Evolutionary conservation across 345 rosid species (phyloP).

Genomic region (Lumnitzera racemosa): DNA sequence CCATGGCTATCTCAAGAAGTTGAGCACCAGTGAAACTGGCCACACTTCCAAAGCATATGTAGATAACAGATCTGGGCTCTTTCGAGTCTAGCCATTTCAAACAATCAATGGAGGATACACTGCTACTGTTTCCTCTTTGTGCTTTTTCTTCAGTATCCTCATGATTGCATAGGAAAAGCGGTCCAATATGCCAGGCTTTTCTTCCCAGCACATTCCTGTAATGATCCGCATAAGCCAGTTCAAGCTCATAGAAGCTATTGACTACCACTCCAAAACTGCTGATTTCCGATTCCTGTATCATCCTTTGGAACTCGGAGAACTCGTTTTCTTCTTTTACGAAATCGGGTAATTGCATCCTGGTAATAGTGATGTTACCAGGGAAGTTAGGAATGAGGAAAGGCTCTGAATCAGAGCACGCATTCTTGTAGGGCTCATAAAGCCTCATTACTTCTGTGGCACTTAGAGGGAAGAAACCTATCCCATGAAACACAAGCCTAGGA

Average conservation of each 20-base stretch:
- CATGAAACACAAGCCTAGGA: slow-evolving; percentile 32
- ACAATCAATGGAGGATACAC: slow-evolving; percentile 3
- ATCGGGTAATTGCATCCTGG: slow-evolving; percentile 14
- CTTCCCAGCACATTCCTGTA: slow-evolving; percentile 25
- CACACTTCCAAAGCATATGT: slow-evolving; percentile 12
- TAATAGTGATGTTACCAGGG: slow-evolving; percentile 25
- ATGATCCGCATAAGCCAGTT: slow-evolving; percentile 30
- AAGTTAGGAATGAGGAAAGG: slow-evolving; percentile 20
- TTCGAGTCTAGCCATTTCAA: slow-evolving; percentile 15
- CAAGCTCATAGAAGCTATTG: slow-evolving; percentile 44
- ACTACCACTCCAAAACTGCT: slow-evolving; percentile 25
- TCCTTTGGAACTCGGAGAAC: background rate
- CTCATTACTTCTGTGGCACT: slow-evolving; percentile 1
- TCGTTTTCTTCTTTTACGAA: background rate
- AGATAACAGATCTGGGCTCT: slow-evolving; percentile 13
- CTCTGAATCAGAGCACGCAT: slow-evolving; percentile 17
- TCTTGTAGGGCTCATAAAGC: slow-evolving; percentile 17
- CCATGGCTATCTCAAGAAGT: slow-evolving; percentile 15
- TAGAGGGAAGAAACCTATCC: background rate
- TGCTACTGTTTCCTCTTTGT: slow-evolving; percentile 6
- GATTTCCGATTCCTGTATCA: slow-evolving; percentile 8
- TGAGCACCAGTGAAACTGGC: slow-evolving; percentile 1
- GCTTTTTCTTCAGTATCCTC: slow-evolving; percentile 3
- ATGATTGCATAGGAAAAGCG: slow-evolving; percentile 17
- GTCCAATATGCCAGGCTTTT: slow-evolving; percentile 43